A percentile compares a stretch with the other conserved stretches of the same genome.
These are phyloP conservation scores for Cladophialophora yegresii DNA, from an alignment of 2,329 filamentous ascomycete genomes.

Conservation along the genomic window DNA sequence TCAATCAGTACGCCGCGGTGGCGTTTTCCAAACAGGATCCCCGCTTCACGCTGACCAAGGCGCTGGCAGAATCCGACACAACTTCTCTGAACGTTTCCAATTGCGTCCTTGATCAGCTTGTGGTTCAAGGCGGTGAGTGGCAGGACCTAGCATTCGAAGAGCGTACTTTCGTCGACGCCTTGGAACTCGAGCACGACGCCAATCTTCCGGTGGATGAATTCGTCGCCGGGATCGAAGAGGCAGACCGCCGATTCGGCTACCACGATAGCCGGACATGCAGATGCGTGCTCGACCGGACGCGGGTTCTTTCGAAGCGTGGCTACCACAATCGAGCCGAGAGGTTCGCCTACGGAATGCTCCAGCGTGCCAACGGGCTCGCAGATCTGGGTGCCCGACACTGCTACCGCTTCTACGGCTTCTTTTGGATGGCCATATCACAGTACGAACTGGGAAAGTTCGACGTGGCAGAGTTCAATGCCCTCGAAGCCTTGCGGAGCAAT, in stretches of 20 bases:
- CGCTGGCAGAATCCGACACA: background rate
- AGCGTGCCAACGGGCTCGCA: constrained; percentile 1
- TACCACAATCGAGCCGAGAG: background rate
- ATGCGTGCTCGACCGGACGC: background rate
- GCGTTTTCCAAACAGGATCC: background rate
- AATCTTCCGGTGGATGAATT: constrained; percentile 1
- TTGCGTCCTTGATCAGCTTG: constrained; percentile 1
- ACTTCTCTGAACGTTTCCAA: background rate
- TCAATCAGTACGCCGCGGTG: background rate
- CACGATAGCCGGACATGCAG: constrained; percentile 2
- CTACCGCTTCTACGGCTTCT: constrained; percentile 1
- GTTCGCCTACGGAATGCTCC: background rate
- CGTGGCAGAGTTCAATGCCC: background rate
- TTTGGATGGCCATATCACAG: background rate
- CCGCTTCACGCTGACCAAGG: background rate
- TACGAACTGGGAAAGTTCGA: background rate
- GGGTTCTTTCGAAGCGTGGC: background rate
- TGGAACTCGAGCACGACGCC: constrained; percentile 3
- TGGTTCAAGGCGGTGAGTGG: background rate
- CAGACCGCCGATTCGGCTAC: background rate
- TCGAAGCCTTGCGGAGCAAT: background rate
- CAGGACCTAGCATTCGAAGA: background rate
- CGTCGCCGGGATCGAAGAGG: background rate
- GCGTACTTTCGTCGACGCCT: background rate
- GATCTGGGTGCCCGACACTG: background rate